Evolutionary conservation across 768 basidiomycete species (phyloP).

Genomic region (Lentinula sp.): DNA sequence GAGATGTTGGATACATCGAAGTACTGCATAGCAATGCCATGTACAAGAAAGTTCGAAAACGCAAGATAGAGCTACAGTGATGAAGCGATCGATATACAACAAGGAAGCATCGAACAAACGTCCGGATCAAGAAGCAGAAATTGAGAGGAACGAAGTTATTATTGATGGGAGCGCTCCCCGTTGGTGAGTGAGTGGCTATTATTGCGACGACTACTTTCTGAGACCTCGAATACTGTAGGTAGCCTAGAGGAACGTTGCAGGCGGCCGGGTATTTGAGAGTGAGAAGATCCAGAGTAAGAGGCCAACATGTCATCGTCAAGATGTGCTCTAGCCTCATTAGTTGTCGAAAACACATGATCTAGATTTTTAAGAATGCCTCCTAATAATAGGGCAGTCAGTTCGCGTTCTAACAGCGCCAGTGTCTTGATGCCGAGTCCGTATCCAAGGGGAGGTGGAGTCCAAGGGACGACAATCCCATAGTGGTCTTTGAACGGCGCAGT

Average conservation of each 20-base stretch:
- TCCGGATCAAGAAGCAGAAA: too few relatives aligned
- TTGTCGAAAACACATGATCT: background rate
- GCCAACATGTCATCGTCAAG: background rate
- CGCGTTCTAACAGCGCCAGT: background rate
- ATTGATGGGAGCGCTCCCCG: too few relatives aligned
- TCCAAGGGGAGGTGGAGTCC: conserved; percentile 4
- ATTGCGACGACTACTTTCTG: background rate
- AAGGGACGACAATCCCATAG: conserved; percentile 1
- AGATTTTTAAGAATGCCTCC: background rate
- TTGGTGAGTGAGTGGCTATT: too few relatives aligned
- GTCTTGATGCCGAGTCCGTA: background rate
- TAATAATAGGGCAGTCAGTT: background rate
- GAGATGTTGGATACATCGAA: background rate
- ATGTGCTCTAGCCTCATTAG: background rate
- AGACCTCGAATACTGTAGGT: background rate
- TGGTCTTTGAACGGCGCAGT: background rate
- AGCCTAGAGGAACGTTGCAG: background rate
- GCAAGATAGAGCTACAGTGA: background rate
- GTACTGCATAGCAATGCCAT: background rate
- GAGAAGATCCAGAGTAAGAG: background rate
- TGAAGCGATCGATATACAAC: background rate
- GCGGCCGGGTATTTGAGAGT: background rate
- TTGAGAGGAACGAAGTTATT: too few relatives aligned
- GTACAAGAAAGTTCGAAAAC: background rate
- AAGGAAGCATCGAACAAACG: background rate